A percentile compares a stretch with the other conserved stretches of the same genome.
Conservation (phyloP, 1,284 basidiomycete species). For the Boletellus sp. region DNA sequence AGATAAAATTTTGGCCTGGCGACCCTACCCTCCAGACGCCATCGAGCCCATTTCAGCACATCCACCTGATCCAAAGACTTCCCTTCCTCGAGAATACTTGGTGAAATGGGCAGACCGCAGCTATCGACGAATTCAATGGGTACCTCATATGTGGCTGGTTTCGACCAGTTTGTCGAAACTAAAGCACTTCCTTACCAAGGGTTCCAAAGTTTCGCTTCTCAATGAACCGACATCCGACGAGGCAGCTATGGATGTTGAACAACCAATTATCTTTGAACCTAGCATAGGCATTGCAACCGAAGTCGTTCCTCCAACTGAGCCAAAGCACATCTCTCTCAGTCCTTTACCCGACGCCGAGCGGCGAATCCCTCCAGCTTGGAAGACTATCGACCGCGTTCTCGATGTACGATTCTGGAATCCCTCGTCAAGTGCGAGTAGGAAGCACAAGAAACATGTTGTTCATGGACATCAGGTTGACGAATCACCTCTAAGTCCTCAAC, state of each 20-base stretch:
- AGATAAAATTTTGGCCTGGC: constrained; percentile 92
- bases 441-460: constrained; percentile 24
- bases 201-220: constrained; percentile 68
- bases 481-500: constrained; percentile 19
- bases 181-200: constrained; percentile 71
- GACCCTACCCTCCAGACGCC: constrained; percentile 67
- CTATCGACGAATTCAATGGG: constrained; percentile 79
- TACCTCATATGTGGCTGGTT: constrained; percentile 85
- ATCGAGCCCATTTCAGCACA: constrained; percentile 47
- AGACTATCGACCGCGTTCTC: constrained; percentile 76
- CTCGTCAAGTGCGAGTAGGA: constrained; percentile 9
- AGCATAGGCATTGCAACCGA: constrained; percentile 37
- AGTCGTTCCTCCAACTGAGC: constrained; percentile 29
- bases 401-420: constrained; percentile 64
- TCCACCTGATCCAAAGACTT: constrained; percentile 51
- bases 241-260: constrained; percentile 28
- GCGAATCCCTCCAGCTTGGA: constrained; percentile 71
- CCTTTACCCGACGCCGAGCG: constrained; percentile 60
- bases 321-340: constrained; percentile 18
- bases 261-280: constrained; percentile 33
- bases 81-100: constrained; percentile 81
- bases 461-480: constrained; percentile 36
- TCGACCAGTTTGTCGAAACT: constrained; percentile 61
- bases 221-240: constrained; percentile 41
- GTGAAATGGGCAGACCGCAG: constrained; percentile 82